Percentiles rank a stretch among this genome's conserved stretches.
These are phyloP conservation scores for Chondrostereum purpureum DNA, from an alignment of 1,284 basidiomycete species.

Conservation along the genomic window DNA sequence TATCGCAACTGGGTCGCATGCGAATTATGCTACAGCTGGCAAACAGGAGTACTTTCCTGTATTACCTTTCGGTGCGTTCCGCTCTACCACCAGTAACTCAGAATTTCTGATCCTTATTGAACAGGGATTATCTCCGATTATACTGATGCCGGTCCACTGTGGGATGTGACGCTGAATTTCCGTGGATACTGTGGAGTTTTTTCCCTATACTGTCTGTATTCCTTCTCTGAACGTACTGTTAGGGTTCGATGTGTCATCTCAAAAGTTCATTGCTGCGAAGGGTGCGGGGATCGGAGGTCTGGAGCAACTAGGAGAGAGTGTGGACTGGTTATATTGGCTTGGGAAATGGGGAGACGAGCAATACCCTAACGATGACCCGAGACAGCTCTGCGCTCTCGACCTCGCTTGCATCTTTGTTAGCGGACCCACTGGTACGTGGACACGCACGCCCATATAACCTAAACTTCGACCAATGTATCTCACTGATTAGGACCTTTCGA, in stretches of 20 bases:
- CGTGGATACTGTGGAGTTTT: conserved; percentile 19
- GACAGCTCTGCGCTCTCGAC: conserved; percentile 20
- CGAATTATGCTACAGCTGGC: conserved; percentile 24
- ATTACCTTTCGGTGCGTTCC: conserved; percentile 12
- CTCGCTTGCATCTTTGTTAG: conserved; percentile 18
- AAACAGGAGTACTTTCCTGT: conserved; percentile 22
- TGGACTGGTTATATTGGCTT: conserved; percentile 21
- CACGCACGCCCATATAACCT: not conserved
- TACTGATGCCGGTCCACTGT: conserved; percentile 19
- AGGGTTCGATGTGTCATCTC: conserved; percentile 16
- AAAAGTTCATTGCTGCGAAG: conserved; percentile 19
- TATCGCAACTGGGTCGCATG: conserved; percentile 24
- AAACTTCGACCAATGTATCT: not conserved
- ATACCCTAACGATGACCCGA: conserved; percentile 18
- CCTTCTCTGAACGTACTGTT: too few species aligned
- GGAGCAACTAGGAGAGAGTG: conserved; percentile 16
- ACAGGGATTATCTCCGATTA: conserved; percentile 16
- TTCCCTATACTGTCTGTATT: not conserved
- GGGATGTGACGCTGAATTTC: conserved; percentile 25
- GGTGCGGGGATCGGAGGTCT: conserved; percentile 18
- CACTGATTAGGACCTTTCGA: conserved; percentile 23
- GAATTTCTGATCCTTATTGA: not conserved
- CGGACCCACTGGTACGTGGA: conserved; percentile 22
- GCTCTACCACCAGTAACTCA: too few species aligned
- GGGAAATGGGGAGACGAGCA: conserved; percentile 26